Evolutionary conservation across 768 basidiomycete species (phyloP).

Genomic region (Gloeopeniophorella convolvens): DNA sequence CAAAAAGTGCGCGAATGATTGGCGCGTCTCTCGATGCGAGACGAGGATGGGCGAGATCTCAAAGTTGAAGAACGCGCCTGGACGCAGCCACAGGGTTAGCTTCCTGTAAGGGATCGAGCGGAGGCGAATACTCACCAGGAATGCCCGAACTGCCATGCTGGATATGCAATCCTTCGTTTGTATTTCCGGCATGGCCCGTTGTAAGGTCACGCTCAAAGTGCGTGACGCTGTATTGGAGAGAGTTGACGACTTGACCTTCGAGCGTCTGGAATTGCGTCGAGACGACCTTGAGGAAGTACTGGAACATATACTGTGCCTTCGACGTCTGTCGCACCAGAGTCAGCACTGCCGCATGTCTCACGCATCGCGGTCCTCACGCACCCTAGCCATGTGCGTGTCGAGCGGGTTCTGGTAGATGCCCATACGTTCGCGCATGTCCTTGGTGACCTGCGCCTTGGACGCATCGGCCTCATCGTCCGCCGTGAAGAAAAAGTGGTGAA

Average conservation of each 20-base stretch:
- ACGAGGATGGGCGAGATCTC: conserved; percentile 97
- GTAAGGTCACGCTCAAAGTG: conserved; percentile 91
- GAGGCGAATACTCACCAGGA: conserved; percentile 56
- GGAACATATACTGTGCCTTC: conserved; percentile 90
- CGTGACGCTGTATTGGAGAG: conserved; percentile 94
- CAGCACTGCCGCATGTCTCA: background rate
- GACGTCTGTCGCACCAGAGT: conserved; percentile 44
- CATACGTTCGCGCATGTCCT: conserved; percentile 61
- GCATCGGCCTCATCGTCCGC: conserved; percentile 78
- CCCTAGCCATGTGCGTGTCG: conserved; percentile 54
- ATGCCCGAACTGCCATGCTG: conserved; percentile 70
- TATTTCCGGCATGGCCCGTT: conserved; percentile 53
- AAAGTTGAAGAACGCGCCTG: conserved; percentile 84
- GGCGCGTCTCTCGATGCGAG: conserved; percentile 82
- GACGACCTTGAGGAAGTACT: conserved; percentile 98
- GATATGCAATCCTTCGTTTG: conserved; percentile 58
- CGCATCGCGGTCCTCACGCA: conserved; percentile 27
- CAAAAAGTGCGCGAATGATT: conserved; percentile 96
- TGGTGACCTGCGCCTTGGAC: conserved; percentile 53
- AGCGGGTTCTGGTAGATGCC: conserved; percentile 74
- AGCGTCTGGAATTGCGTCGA: conserved; percentile 90
- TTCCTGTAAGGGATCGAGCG: no score
- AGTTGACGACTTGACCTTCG: conserved; percentile 68
- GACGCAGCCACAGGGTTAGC: no score
- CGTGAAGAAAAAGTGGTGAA: conserved; percentile 77